phyloP scores from a whole-genome alignment of 1,284 basidiomycete species.

The Puccinia polysora region DNA sequence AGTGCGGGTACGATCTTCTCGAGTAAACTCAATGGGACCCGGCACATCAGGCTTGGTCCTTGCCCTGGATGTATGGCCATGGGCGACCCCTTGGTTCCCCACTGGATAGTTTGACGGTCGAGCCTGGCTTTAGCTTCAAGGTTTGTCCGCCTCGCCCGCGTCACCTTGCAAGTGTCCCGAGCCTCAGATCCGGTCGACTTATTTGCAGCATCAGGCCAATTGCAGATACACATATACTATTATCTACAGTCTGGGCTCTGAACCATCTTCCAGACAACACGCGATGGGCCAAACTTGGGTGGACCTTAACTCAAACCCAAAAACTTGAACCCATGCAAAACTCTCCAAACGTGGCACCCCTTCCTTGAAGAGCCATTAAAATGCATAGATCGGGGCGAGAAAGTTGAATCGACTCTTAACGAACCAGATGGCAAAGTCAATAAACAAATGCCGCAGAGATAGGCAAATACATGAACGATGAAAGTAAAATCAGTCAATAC shows the following conservation, averaged over 20 bases:
- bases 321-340: constrained; percentile 16
- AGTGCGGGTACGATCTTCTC: constrained; percentile 8
- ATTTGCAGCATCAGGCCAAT: constrained; percentile 16
- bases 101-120: background rate
- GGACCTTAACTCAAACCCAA: background rate
- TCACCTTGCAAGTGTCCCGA: constrained; percentile 5
- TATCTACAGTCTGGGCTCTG: background rate
- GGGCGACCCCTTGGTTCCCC: background rate
- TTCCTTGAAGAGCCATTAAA: constrained; percentile 8
- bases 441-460: no score
- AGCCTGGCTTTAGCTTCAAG: no score
- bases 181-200: constrained; percentile 14
- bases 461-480: no score
- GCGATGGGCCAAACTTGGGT: background rate
- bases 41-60: no score
- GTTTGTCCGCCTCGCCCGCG: constrained; percentile 13
- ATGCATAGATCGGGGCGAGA: background rate
- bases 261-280: constrained; percentile 20
- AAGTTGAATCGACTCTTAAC: no score
- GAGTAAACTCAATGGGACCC: constrained; percentile 16
- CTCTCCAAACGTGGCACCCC: constrained; percentile 3
- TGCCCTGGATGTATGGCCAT: background rate
- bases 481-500: no score
- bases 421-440: no score
- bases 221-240: constrained; percentile 12